Percentiles rank a stretch among this genome's conserved stretches.
These are phyloP conservation scores for Haematococcus lacustris DNA, from an alignment of 139 green algal genomes.

Conservation along the genomic window DNA sequence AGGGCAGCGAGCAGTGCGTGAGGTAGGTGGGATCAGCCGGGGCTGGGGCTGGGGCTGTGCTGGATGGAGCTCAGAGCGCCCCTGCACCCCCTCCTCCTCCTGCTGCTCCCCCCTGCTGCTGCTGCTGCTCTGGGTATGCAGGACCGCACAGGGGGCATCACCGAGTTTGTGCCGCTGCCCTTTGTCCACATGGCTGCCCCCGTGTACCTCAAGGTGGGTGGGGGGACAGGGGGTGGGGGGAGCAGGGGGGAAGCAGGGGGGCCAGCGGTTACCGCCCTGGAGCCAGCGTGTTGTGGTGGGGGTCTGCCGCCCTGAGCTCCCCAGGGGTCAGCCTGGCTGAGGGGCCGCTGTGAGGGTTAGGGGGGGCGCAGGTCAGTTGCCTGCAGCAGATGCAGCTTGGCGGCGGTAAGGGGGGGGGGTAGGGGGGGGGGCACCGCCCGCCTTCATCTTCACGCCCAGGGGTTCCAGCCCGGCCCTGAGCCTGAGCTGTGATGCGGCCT, in stretches of 20 bases:
- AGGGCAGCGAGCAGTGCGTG: too few relatives aligned
- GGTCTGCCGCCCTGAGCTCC: not conserved
- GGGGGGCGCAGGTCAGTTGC: not conserved
- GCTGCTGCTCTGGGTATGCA: too few relatives aligned
- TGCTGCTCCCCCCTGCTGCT: too few relatives aligned
- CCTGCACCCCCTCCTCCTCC: too few relatives aligned
- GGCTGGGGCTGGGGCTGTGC: too few relatives aligned
- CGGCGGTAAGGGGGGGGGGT: not conserved
- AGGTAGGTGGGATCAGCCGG: too few relatives aligned
- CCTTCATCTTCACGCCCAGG: not conserved
- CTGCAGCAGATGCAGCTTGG: not conserved
- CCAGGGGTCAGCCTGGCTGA: not conserved
- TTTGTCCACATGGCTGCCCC: constrained; percentile 93
- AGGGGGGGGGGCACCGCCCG: not conserved
- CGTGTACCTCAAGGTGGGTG: constrained; percentile 63
- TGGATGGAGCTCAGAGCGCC: too few relatives aligned
- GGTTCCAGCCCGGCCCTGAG: not conserved
- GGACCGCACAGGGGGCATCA: constrained; percentile 51
- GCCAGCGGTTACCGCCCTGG: not conserved
- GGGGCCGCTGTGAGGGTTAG: not conserved
- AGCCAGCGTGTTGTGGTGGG: not conserved
- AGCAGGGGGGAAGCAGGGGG: too few relatives aligned
- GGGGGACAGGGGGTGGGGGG: too few relatives aligned
- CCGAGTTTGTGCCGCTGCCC: constrained; percentile 88
- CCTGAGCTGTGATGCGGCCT: too few relatives aligned